Evolutionary conservation across 805 yeast species (phyloP), one percentile per base, ranked within the genome.

Genomic region (Komagataella populi): DNA sequence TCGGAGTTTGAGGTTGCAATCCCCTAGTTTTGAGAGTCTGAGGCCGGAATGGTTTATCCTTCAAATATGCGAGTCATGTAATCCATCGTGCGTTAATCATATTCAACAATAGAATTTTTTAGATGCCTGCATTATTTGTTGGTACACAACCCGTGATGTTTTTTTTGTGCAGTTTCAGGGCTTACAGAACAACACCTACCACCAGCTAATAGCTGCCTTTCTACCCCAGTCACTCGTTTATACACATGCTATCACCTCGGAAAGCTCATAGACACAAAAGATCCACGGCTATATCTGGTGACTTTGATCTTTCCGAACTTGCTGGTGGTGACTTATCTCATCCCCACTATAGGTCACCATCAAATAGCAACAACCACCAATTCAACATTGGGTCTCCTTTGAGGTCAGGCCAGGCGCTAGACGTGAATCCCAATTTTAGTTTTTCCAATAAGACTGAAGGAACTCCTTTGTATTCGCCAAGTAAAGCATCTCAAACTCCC

Each of bases 251-350:
- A 44, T 17, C 23, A 20, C 50, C 23, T 47, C 69, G 69, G 59
- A 69, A 78, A 55, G 78, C 81, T 1, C 96, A 88, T 66, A 77
- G 86, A 47, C 96, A 88, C 60, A 78, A 87, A 59, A 70, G 96
- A 50, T 87, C 96, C 0, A 89, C 91, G 20, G 96, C 96, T 0
- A 83, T 88, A 6, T 84, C 93, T 6, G 93, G 93, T 3, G 96
- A 88, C 62, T 84, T 87, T 61, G 93, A 85, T 57, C 50, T 64
- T 39, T 30, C 39, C 39, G 39, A 30, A 30, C 14, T 30, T 30
- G 39, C 39, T 14, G 39, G 39, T 14, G 39, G 39, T 8, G 39
- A 30, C 39, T 6, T 30, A 10, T 30, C 39, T 10, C 39, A 30
- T 8, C 8, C 39, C 14, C 39, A 30, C 14, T 30, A 30, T 8